Evolutionary conservation across 139 green algal genomes (phyloP).

Genomic region (Raphidocelis subcapitata): DNA sequence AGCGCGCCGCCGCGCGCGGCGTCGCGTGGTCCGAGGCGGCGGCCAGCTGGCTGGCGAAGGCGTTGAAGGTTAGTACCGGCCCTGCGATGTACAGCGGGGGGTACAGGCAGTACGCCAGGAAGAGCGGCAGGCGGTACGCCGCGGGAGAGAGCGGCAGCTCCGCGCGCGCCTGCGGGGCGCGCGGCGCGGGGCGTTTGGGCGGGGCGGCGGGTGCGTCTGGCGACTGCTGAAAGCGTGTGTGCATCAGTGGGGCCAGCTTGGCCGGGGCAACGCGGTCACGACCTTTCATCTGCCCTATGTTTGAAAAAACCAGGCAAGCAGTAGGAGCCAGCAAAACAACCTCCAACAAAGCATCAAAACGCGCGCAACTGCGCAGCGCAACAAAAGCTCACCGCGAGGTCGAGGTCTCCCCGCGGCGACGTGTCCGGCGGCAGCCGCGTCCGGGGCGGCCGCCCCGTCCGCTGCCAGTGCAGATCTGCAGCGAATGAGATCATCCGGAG

Average conservation of each 20-base stretch:
- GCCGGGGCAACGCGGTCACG: no score
- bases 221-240: no score
- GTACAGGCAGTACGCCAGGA: conserved; percentile 82
- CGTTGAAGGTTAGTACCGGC: conserved; percentile 83
- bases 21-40: not conserved
- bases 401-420: not conserved
- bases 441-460: not conserved
- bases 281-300: no score
- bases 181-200: not conserved
- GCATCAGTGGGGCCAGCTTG: no score
- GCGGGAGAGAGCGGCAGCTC: conserved; percentile 3
- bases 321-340: no score
- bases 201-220: no score
- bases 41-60: conserved; percentile 75
- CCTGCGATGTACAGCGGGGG: conserved; percentile 93
- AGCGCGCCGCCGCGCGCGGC: conserved; percentile 33
- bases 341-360: no score
- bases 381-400: not conserved
- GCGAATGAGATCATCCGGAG: conserved; percentile 85
- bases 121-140: conserved; percentile 46
- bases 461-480: conserved; percentile 77
- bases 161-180: conserved; percentile 6
- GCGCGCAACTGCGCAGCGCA: no score
- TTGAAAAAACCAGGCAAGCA: no score
- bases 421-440: conserved; percentile 21